Evolutionary conservation across 129 eudicot genomes (phyloP), one percentile per base, ranked within the genome.

Genomic region (Artemisia argyi): DNA sequence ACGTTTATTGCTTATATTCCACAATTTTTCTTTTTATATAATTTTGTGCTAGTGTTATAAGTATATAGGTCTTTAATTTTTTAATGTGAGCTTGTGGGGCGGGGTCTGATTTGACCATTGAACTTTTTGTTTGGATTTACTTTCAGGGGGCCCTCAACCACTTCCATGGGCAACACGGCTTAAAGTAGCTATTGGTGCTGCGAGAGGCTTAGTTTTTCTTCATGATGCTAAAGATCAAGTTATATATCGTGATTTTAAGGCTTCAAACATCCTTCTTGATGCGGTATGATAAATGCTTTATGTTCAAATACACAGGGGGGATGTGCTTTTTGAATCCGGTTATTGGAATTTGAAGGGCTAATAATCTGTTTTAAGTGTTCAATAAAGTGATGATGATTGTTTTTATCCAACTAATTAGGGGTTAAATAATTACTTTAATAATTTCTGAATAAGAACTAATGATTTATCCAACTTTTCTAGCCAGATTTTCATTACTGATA

Each of bases 141-240:
- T 39, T 39, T 11, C 78, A 93, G 98, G 87, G 81, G 98, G 96
- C 22, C 83, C 98, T 20, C 96, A 89, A 71, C 98, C 96, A 22
- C 87, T 93, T n/a, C 76, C 96, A 16, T 93, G 98, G 98, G 87
- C 89, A 22, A 87, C 87, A 52, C 79, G 98, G 73, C 86, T 93
- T 20, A 93, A 93, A 79, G 97, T 93, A 32, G 97, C 98, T 1
- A 84, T 93, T 19, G 98, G 98, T 66, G 97, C 97, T 65, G 98
- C 97, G 4, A 78, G 85, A 78, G 95, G 98, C 46, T 86, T 93
- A 71, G 79, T 90, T 72, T 93, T 93, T 72, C 87, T 93, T 56
- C 98, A 93, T 58, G 98, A 93, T 19, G 95, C 96, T 11, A 73
- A 92, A 76, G 89, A 81, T 49, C 98, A 81, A 87, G 91, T 93